These are phyloP conservation scores for Polyporus arcularius DNA, from an alignment of 768 basidiomycete genomes.

Conservation along the genomic window DNA sequence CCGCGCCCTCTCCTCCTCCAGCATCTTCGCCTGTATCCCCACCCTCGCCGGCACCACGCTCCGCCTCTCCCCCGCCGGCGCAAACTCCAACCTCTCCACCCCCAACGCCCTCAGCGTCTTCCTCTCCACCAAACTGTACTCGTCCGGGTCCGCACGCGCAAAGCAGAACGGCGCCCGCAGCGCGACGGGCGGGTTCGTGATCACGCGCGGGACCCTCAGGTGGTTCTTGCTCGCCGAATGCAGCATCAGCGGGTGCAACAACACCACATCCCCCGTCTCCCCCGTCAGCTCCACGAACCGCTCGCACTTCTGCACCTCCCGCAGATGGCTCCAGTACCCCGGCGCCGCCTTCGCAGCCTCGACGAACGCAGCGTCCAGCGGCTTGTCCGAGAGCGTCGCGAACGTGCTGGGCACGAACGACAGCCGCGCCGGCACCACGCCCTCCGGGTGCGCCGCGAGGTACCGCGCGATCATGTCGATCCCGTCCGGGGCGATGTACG, in stretches of 20 bases:
- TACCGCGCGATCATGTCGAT: conserved; percentile 50
- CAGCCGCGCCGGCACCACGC: conserved; percentile 46
- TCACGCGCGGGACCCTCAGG: conserved; percentile 55
- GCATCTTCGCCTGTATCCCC: conserved; percentile 46
- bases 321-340: conserved; percentile 46
- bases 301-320: conserved; percentile 42
- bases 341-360: conserved; percentile 35
- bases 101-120: conserved; percentile 60
- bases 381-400: conserved; percentile 30
- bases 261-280: conserved; percentile 61
- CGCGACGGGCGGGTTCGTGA: conserved; percentile 65
- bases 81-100: conserved; percentile 46
- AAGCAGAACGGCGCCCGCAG: conserved; percentile 58
- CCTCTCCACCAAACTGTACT: conserved; percentile 59
- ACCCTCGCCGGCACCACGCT: conserved; percentile 49
- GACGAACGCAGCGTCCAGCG: neutral
- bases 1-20: conserved; percentile 49
- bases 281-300: conserved; percentile 58
- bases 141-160: conserved; percentile 41
- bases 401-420: conserved; percentile 51
- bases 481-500: conserved; percentile 61
- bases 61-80: conserved; percentile 48
- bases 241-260: conserved; percentile 65
- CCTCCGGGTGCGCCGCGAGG: conserved; percentile 53
- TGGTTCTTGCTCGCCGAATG: conserved; percentile 65